These are phyloP conservation scores for Yamagishiella unicocca DNA, from an alignment of 139 green algal genomes.

Conservation along the genomic window DNA sequence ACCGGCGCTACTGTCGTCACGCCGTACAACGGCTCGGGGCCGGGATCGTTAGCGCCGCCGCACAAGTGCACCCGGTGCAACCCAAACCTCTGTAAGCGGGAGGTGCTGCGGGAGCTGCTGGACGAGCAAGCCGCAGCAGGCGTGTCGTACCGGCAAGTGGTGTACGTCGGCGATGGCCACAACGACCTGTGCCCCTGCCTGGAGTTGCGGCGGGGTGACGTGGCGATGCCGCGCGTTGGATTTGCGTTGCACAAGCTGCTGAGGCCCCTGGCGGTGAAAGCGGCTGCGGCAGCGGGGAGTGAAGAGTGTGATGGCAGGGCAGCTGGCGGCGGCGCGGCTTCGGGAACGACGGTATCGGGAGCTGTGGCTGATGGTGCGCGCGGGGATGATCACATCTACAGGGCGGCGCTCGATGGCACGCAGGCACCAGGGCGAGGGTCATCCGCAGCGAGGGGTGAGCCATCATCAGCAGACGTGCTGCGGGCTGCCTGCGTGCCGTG, in stretches of 20 bases:
- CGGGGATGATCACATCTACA: not conserved
- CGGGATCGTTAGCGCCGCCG: conserved; percentile 18
- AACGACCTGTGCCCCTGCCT: conserved; percentile 62
- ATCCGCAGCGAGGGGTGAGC: not conserved
- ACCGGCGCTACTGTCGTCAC: not conserved
- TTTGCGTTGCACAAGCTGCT: conserved; percentile 58
- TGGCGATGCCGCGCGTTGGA: conserved; percentile 48
- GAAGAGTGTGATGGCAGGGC: too few species aligned
- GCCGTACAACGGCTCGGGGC: not conserved
- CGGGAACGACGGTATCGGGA: not conserved
- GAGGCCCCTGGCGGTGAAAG: not conserved
- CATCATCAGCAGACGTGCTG: too few species aligned
- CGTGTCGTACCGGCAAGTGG: conserved; percentile 17
- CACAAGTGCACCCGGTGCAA: conserved; percentile 51
- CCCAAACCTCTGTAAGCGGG: conserved; percentile 63
- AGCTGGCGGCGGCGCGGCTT: too few species aligned
- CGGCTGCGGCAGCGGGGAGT: not conserved
- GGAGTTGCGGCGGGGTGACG: conserved; percentile 12
- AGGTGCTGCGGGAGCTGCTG: conserved; percentile 10
- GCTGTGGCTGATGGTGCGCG: too few species aligned
- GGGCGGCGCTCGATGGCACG: not conserved
- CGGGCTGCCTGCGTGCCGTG: conserved; percentile 10
- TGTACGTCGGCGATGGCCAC: conserved; percentile 47
- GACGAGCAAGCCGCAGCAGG: not conserved
- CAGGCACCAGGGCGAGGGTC: too few species aligned